Evolutionary conservation across 2,329 filamentous ascomycete genomes (phyloP), one percentile per base, ranked within the genome.

Genomic region (Calonectria pteridis): DNA sequence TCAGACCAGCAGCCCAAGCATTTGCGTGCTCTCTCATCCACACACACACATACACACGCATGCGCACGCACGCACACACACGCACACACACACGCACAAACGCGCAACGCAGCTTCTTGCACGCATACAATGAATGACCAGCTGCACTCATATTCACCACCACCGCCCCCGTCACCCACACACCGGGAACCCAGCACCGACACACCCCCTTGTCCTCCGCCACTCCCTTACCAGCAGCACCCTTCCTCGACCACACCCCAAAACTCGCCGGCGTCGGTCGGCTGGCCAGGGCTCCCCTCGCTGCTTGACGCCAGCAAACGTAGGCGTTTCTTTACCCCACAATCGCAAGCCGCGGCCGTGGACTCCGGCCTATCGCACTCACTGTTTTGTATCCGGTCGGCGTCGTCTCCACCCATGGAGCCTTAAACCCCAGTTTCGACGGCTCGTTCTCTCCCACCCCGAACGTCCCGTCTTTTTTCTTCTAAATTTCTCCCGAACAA

Each of bases 371-470:
- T 80, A 80, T 80, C 77, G 79, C 79, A 72, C 73, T 73, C 71
- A 59, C 69, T 75, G 76, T 74, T 76, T 75, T 72, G 73, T 76
- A 73, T 80, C 76, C 71, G 50, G 68, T 50, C 64, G 67, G 62
- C 43, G 28, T 53, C 43, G 74, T 77, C 76, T 71, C 77, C 78
- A 80, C 78, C 72, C 75, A 73, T 71, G 68, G 70, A 69, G 77
- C 74, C 71, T 79, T 78, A 76, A 78, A 79, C 77, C 77, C 78
- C 78, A 80, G 78, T 73, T 80, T 80, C 78, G 73, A 76, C 72
- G 72, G 72, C 76, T 77, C 71, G 51, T 76, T 73, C 72, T 77
- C 71, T 78, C 72, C 76, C 73, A 71, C 73, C 73, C 77, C 77
- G 70, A 71, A 70, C 71, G 74, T 76, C 67, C 62, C 49, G 73